Evolutionary conservation across 2,329 filamentous ascomycete species (phyloP), one percentile per base, ranked within the genome.

Genomic region (Fusarium newnesense): DNA sequence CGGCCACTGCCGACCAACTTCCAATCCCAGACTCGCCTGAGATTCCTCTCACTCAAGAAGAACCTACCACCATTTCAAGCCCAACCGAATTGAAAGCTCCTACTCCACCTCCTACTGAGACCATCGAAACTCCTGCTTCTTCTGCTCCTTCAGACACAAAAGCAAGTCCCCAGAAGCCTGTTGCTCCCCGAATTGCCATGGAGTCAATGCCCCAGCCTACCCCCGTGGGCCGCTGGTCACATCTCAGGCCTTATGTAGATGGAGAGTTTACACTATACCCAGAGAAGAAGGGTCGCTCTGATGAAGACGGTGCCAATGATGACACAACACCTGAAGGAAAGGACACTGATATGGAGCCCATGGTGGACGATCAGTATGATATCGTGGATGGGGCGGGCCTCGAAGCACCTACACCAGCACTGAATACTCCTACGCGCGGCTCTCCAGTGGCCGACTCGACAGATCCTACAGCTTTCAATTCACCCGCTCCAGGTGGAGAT

Each of bases 231-330:
- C 79, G 80, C 28, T 85, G 82, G 81, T 76, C 82, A 26, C 73
- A 83, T 44, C 76, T 85, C 13, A 85, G 82, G 4, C 82, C 84
- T 8, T 85, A 84, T 56, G 64, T 85, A 12, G 78, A 81, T 36
- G 81, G 80, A 21, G 83, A 85, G 64, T 83, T 77, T 60, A 70
- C 81, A 30, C 70, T 78, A 4, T 84, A 85, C 49, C 84, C 84
- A 3, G 83, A 84, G 61, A 83, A 77, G 69, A 82, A 79, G 63
- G 67, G 71, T 24, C 76, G 76, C 18, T 64, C 73, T 21, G 79
- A 82, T 12, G 81, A 82, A 24, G 81, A 82, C 26, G 73, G 70
- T 7, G 68, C 74, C 36, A 69, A 72, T 30, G 81, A 82, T 12
- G 80, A 83, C 32, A 71, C 73, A 32, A 77, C 77, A 21, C 67